These are phyloP conservation scores for Saccharomycopsis synnaedendra DNA, from an alignment of 805 yeast species.

Conservation along the genomic window DNA sequence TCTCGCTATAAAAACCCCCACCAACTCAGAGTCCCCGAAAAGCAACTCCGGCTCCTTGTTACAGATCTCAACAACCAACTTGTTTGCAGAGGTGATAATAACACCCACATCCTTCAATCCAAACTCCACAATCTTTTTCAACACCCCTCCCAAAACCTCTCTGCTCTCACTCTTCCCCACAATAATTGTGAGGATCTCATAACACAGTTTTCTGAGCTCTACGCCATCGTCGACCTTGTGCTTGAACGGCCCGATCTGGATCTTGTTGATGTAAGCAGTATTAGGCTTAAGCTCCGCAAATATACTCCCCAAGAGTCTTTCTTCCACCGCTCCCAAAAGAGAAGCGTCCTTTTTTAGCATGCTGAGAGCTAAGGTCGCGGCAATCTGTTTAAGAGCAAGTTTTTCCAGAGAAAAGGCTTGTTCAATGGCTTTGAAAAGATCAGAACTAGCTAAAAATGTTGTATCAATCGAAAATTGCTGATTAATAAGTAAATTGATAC, in stretches of 20 bases:
- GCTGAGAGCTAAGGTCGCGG: slow-evolving; percentile 46
- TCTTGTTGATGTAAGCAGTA: slow-evolving; percentile 45
- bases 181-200: slow-evolving; percentile 42
- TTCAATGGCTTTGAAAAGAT: slow-evolving; percentile 18
- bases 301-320: neutral
- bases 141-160: neutral
- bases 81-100: slow-evolving; percentile 8
- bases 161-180: neutral
- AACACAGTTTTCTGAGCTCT: slow-evolving; percentile 59
- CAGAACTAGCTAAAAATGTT: slow-evolving; percentile 18
- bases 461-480: slow-evolving; percentile 19
- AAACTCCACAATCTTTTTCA: slow-evolving; percentile 3
- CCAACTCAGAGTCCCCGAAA: slow-evolving; percentile 1
- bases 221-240: slow-evolving; percentile 72
- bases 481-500: slow-evolving; percentile 6
- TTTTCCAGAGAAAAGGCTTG: slow-evolving; percentile 25
- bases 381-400: slow-evolving; percentile 47
- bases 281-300: slow-evolving; percentile 44
- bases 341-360: slow-evolving; percentile 33
- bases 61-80: slow-evolving; percentile 3
- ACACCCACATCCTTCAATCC: slow-evolving; percentile 15
- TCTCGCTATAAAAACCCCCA: slow-evolving; percentile 6
- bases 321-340: too few relatives aligned
- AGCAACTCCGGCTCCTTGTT: slow-evolving; percentile 3
- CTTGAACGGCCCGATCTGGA: slow-evolving; percentile 82